These are phyloP conservation scores for Phanerodontia chrysosporium DNA, from an alignment of 768 basidiomycete species.

Conservation along the genomic window DNA sequence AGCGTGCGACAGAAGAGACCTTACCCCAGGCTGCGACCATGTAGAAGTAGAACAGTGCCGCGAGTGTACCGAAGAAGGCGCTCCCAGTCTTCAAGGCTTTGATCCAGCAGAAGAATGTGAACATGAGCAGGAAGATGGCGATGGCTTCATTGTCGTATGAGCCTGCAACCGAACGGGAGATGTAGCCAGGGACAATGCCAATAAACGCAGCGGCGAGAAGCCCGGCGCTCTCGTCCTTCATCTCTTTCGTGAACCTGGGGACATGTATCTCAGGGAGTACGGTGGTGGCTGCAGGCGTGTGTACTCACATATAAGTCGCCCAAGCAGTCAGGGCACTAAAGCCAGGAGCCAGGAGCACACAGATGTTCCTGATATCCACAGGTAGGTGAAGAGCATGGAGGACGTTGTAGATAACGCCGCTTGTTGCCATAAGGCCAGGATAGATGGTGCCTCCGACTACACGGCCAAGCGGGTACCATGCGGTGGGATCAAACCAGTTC, in stretches of 20 bases:
- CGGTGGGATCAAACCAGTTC: slow-evolving; percentile 99
- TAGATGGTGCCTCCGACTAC: slow-evolving; percentile 98
- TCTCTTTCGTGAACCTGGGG: slow-evolving; percentile 87
- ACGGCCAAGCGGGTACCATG: slow-evolving; percentile 98
- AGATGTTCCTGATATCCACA: slow-evolving; percentile 95
- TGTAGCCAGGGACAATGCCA: slow-evolving; percentile 96
- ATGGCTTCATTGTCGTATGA: slow-evolving; percentile 99
- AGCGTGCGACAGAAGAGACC: slow-evolving; percentile 13
- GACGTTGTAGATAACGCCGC: slow-evolving; percentile 92
- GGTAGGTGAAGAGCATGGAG: slow-evolving; percentile 88
- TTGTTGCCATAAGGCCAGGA: slow-evolving; percentile 97
- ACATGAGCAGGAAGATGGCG: slow-evolving; percentile 99
- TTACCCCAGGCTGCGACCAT: slow-evolving; percentile 99
- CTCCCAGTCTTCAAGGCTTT: slow-evolving; percentile 93
- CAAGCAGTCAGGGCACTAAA: slow-evolving; percentile 96
- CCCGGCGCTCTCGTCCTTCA: slow-evolving; percentile 93
- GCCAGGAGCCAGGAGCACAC: slow-evolving; percentile 93
- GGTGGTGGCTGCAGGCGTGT: neutral
- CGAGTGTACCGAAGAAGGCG: slow-evolving; percentile 83
- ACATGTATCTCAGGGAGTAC: neutral
- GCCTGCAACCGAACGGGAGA: slow-evolving; percentile 97
- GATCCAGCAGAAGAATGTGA: slow-evolving; percentile 97
- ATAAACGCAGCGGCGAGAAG: slow-evolving; percentile 98
- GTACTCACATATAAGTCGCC: slow-evolving; percentile 87
- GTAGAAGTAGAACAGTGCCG: slow-evolving; percentile 98